These are phyloP conservation scores for Erythrophleum ivorense DNA, from an alignment of 331 rosid species.

Conservation along the genomic window DNA sequence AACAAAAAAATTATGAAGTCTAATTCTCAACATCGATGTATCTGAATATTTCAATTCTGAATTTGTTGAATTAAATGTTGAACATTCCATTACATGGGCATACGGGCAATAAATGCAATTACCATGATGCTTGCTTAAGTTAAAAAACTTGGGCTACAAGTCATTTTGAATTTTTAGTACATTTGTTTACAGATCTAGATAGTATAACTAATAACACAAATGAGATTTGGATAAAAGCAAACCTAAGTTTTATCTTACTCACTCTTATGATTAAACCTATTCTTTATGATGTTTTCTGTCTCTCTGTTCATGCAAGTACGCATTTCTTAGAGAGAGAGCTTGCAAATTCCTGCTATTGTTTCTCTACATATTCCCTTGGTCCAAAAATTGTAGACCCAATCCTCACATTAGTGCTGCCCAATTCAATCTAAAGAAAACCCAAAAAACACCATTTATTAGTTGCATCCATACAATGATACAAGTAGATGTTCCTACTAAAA, in stretches of 20 bases:
- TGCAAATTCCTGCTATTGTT: constrained; percentile 47
- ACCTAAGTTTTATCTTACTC: background rate
- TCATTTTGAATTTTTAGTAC: background rate
- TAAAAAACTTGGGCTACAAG: background rate
- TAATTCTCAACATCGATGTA: background rate
- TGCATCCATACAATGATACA: constrained; percentile 19
- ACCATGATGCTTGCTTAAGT: background rate
- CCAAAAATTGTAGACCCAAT: constrained; percentile 91
- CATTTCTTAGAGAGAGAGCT: constrained; percentile 17
- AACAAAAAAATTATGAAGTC: too few relatives aligned
- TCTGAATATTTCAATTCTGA: background rate
- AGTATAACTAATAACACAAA: background rate
- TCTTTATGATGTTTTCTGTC: background rate
- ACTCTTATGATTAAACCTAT: too few relatives aligned
- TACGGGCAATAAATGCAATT: background rate
- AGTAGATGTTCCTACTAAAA: background rate
- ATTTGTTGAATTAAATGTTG: background rate
- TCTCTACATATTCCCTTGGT: constrained; percentile 82
- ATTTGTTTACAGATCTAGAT: background rate
- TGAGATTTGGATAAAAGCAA: constrained; percentile 1
- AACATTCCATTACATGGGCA: background rate
- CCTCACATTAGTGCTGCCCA: constrained; percentile 91
- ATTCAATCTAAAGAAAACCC: constrained; percentile 70
- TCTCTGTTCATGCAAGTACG: background rate
- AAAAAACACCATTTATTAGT: background rate